Conservation (phyloP, 257 asterid genomes). For the Leptodermis oblonga region DNA sequence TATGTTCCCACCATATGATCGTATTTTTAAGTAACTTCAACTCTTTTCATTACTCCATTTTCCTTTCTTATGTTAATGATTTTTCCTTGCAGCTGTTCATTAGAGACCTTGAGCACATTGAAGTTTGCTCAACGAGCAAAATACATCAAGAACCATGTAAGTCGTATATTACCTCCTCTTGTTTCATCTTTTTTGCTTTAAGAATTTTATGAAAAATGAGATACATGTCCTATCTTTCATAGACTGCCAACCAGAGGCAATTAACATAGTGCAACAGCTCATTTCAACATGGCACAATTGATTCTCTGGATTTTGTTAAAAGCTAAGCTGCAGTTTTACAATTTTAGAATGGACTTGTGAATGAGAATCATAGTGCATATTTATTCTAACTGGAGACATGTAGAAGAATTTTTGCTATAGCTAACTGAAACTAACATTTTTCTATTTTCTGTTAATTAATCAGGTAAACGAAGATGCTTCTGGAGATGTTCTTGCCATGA, state of each 20-base stretch:
- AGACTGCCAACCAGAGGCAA: background rate
- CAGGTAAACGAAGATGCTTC: conserved; percentile 91
- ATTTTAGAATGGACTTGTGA: background rate
- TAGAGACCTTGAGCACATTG: conserved; percentile 82
- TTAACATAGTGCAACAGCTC: background rate
- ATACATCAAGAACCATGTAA: conserved; percentile 74
- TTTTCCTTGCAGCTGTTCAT: conserved; percentile 55
- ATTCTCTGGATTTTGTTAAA: background rate
- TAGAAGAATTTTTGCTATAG: background rate
- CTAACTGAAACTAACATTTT: conserved; percentile 1
- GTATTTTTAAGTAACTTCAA: background rate
- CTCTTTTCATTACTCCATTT: background rate
- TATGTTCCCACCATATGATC: background rate
- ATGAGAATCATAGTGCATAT: conserved; percentile 4
- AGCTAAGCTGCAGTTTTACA: background rate
- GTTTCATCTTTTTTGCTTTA: background rate
- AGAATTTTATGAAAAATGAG: background rate
- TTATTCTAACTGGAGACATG: background rate
- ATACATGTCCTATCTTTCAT: background rate
- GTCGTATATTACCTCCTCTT: background rate
- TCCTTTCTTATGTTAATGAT: background rate
- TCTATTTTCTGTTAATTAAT: conserved; percentile 9
- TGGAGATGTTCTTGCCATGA: conserved; percentile 77
- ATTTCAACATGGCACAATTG: background rate
- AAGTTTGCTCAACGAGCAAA: conserved; percentile 94